Conservation (phyloP, 225 moss, liverwort and hornwort species). For the Pleurozium schreberi region DNA sequence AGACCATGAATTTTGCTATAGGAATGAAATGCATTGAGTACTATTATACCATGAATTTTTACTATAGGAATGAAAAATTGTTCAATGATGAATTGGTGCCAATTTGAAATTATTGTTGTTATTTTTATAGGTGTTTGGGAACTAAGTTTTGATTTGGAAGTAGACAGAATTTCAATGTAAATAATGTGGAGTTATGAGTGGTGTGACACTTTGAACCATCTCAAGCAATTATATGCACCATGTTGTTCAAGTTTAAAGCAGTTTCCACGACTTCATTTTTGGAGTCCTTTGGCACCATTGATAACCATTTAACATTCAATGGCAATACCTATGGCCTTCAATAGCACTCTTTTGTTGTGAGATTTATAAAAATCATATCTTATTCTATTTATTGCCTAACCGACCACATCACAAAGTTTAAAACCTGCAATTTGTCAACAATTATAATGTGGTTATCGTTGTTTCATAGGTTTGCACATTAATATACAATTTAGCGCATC, state of each 20-base stretch:
- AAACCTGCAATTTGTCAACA: too few relatives aligned
- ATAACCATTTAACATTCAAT: background rate
- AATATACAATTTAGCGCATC: too few relatives aligned
- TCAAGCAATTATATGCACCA: background rate
- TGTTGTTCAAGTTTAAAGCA: background rate
- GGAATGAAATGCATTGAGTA: too few relatives aligned
- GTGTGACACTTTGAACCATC: background rate
- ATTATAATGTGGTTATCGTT: too few relatives aligned
- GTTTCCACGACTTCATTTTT: background rate
- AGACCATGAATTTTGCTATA: too few relatives aligned
- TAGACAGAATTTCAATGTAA: background rate
- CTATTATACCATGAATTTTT: background rate
- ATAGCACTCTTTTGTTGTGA: rapidly evolving
- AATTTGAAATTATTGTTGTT: background rate
- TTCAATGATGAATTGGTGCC: background rate
- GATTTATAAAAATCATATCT: background rate
- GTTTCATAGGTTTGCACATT: too few relatives aligned
- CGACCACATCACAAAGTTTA: too few relatives aligned
- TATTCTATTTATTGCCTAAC: too few relatives aligned
- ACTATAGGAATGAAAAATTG: background rate
- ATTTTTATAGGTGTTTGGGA: background rate
- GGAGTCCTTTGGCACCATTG: background rate
- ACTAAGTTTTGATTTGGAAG: background rate
- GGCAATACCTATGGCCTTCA: background rate
- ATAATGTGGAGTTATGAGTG: background rate